A percentile compares a stretch with the other conserved stretches of the same genome.
Conservation (phyloP, 768 basidiomycete species). For the Lentinula sp. region DNA sequence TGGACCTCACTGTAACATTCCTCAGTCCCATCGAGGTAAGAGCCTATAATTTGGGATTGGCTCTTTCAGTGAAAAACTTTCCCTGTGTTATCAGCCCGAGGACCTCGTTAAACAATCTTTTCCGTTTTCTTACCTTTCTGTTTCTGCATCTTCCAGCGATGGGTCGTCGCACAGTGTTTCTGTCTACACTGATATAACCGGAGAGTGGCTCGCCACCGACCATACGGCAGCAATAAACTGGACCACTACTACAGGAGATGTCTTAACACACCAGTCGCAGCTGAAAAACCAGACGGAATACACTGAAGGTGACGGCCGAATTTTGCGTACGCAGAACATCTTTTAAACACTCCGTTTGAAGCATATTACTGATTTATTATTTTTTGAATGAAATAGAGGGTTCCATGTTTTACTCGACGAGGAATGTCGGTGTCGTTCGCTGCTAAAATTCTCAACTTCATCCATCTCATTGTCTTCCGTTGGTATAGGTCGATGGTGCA, state of each 20-base stretch:
- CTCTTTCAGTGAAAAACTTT: not conserved
- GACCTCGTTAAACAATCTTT: conserved; percentile 46
- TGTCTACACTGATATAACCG: conserved; percentile 44
- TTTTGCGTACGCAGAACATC: conserved; percentile 29
- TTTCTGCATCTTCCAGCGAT: conserved; percentile 32
- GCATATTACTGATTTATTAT: too few species aligned
- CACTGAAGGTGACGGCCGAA: conserved; percentile 38
- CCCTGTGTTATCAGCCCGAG: conserved; percentile 25
- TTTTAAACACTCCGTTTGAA: not conserved
- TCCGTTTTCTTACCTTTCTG: conserved; percentile 42
- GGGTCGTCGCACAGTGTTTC: conserved; percentile 31
- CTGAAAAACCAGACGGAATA: conserved; percentile 24
- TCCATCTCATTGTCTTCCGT: not conserved
- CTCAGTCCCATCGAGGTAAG: conserved; percentile 53
- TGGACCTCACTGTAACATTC: conserved; percentile 46
- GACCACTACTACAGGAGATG: conserved; percentile 29
- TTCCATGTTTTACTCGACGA: conserved; percentile 34
- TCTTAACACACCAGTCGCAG: conserved; percentile 39
- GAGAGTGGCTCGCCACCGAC: conserved; percentile 31
- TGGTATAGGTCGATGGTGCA: conserved; percentile 10
- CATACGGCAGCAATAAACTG: conserved; percentile 33
- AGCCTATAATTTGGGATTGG: not conserved
- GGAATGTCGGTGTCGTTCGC: conserved; percentile 10
- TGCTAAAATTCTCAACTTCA: not conserved
- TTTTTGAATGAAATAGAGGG: conserved; percentile 28